Evolutionary conservation across 331 rosid species (phyloP), one percentile per base, ranked within the genome.

Genomic region (Quercus tomentella): DNA sequence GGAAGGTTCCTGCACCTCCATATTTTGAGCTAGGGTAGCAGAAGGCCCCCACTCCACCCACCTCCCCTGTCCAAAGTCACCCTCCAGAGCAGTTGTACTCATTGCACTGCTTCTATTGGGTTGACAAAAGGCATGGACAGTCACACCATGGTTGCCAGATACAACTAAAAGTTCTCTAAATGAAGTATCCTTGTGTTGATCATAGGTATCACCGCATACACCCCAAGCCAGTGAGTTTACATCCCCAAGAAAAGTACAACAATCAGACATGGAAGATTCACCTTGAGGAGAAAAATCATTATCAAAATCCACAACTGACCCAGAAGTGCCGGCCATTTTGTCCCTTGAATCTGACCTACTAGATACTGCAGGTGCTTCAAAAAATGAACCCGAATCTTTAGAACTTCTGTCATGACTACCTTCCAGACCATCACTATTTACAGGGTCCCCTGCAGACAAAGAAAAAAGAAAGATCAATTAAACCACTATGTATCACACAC

Each of bases 1-100:
- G 73, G 84, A 78, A 78, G 88, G 61, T 72, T 90, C 85, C 41
- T 78, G 88, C 62, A 56, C 61, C 74, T 72, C 85, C 82, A 51
- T 28, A 85, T 81, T 78, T 81, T 75, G 80, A 86, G 79, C 66
- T 70, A 82, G 51, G 5, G 79, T 70, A 51, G 89, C 84, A 73
- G 60, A 69, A 75, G 97, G 90, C 58, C 94, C 93, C 98, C 98
- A 95, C 78, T 91, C 92, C 79, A 93, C 92, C 99, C 97, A 93
- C 87, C 87, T 81, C 18, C 99, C 98, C 70, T 85, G 85, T 83
- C 83, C 85, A 85, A 58, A 85, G 79, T 82, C 85, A 31, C 87
- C 79, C 77, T 86, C 89, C 79, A 56, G 31, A 81, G 70, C 84
- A 68, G 75, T 77, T 76, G 82, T 76, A 65, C 62, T 72, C 55